Base-by-base conservation (phyloP, 805 yeast genomes). In the Starmera dryadoides region DNA sequence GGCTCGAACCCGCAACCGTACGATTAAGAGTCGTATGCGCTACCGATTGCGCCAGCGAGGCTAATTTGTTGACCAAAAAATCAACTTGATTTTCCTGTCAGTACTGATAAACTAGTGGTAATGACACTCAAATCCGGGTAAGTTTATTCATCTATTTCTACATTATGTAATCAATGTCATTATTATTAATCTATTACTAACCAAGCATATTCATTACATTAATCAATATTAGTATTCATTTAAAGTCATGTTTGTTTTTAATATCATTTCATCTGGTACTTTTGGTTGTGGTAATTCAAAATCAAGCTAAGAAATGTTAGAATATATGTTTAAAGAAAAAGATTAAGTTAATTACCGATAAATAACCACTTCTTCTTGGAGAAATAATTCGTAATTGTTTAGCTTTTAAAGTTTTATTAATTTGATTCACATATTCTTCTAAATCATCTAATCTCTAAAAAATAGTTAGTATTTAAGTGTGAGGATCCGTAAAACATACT, bases 341-440 rank as follows among this genome's bases (percentile, higher is more conserved):
- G 8, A 21, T n/a, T n/a, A n/a, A n/a, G n/a, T 9, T 25, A 63
- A 67, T 40, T 57, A 64, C 68, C 12, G 82, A 74, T 6, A 79
- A 55, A 53, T 69, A 79, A 1, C 77, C 86, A 23, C 73, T 63
- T 37, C 64, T 52, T 36, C 71, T 50, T 2, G 84, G 84, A 5
- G 74, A 64, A 1, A 81, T 64, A 9, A 81, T 43, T 23, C 50
- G 47, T 14, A 75, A 50, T 4, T 11, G 58, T 60, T 30, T 51
- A 44, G 4, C 41, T 42, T 20, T 47, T 6, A 43, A 30, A 3
- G 55, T 37, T 4, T 36, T 34, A 42, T 74, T 74, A 14, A 60
- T 16, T 2, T 49, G 42, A 1, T 39, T 41, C 8, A 75, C 53
- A 49, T 64, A 75, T 2, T 37, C 34, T 39, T 80, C 84, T 37